A percentile compares a stretch with the other conserved stretches of the same genome.
Evolutionary conservation across 2,329 filamentous ascomycete species (phyloP).

Genomic region (Keithomyces neogunnii): DNA sequence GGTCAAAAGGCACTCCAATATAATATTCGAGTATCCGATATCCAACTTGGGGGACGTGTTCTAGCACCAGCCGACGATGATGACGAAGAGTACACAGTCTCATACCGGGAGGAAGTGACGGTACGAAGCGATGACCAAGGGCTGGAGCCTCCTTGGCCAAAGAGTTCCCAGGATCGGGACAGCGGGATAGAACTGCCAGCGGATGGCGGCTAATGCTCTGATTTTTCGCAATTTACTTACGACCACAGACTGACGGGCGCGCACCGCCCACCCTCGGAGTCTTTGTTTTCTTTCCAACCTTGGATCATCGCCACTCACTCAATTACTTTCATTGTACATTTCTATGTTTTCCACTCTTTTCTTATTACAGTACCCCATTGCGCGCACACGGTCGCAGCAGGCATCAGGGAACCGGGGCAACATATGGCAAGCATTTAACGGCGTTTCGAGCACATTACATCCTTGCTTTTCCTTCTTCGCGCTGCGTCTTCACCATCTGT

Average conservation of each 20-base stretch:
- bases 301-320: constrained; percentile 4
- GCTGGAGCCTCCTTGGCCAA: constrained; percentile 23
- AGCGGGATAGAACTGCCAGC: constrained; percentile 41
- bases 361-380: background rate
- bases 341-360: background rate
- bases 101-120: constrained; percentile 12
- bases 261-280: background rate
- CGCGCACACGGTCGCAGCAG: constrained; percentile 5
- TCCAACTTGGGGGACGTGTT: constrained; percentile 74
- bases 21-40: constrained; percentile 67
- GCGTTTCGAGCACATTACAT: background rate
- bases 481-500: too few relatives aligned
- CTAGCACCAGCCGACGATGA: constrained; percentile 58
- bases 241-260: background rate
- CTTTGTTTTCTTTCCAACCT: background rate
- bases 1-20: constrained; percentile 83
- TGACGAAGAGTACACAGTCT: constrained; percentile 16
- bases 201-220: constrained; percentile 25
- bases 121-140: constrained; percentile 14
- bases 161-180: constrained; percentile 39
- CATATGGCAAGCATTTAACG: background rate
- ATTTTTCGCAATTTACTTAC: background rate
- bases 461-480: background rate
- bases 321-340: background rate
- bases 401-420: background rate